These are phyloP conservation scores for Asterionellopsis glacialis DNA, from an alignment of 108 stramenopile species.

Conservation along the genomic window DNA sequence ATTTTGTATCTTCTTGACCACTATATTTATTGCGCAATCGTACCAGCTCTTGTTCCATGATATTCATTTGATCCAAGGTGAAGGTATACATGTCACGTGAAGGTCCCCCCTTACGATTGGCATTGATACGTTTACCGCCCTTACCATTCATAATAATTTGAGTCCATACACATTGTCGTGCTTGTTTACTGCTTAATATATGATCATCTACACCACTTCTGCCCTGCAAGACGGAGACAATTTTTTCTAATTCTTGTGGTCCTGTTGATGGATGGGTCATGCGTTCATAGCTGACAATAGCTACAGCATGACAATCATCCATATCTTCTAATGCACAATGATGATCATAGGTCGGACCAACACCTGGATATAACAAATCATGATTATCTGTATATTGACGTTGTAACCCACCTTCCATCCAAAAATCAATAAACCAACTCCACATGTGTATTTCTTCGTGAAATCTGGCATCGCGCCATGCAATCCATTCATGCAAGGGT, in stretches of 20 bases:
- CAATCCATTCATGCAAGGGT: background rate
- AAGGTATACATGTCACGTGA: no score
- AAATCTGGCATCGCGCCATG: conserved; percentile 3
- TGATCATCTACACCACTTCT: no score
- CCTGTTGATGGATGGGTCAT: background rate
- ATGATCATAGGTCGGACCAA: background rate
- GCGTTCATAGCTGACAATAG: background rate
- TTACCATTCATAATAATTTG: no score
- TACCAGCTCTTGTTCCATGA: no score
- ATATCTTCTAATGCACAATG: conserved; percentile 1
- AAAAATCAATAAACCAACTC: conserved; percentile 7
- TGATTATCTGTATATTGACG: background rate
- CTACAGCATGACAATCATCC: background rate
- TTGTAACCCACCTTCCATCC: conserved; percentile 7
- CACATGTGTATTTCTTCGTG: conserved; percentile 1
- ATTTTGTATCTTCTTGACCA: no score
- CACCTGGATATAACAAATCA: background rate
- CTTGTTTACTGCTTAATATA: no score
- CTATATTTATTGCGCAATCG: no score
- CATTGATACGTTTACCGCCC: no score
- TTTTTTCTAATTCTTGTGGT: background rate
- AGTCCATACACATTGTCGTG: no score
- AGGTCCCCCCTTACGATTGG: no score
- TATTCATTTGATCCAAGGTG: no score
- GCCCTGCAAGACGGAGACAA: background rate